Evolutionary conservation across 306 rosid genomes (phyloP).

Genomic region (Cucumis sativus): DNA sequence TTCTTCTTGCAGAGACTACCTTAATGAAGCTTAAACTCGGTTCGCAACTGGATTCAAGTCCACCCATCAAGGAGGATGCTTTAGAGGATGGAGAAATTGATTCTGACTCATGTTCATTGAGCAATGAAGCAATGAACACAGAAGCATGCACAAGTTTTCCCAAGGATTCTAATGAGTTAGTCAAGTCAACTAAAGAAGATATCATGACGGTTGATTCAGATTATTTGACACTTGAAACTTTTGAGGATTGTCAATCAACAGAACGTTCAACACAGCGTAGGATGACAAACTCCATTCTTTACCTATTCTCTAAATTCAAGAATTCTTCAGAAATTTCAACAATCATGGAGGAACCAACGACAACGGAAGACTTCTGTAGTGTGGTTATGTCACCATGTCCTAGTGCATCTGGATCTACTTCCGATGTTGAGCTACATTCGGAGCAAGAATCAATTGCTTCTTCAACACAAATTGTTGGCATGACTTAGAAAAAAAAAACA

Average conservation of each 20-base stretch:
- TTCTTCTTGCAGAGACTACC: constrained; percentile 55
- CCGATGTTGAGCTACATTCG: background rate
- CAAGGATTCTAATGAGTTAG: constrained; percentile 4
- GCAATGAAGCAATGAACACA: constrained; percentile 18
- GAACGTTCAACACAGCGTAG: constrained; percentile 8
- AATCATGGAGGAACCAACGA: constrained; percentile 16
- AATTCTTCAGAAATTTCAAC: constrained; percentile 16
- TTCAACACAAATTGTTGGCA: constrained; percentile 1
- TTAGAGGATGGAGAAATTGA: constrained; percentile 11
- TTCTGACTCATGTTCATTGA: constrained; percentile 24
- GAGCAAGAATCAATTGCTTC: constrained; percentile 19
- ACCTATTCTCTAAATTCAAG: constrained; percentile 38
- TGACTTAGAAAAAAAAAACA: background rate
- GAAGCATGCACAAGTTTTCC: constrained; percentile 14
- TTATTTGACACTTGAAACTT: constrained; percentile 14
- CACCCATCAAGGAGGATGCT: constrained; percentile 8
- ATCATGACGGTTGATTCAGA: constrained; percentile 27
- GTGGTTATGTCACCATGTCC: constrained; percentile 21
- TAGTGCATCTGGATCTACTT: constrained; percentile 13
- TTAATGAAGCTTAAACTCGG: constrained; percentile 74
- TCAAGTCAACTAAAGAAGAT: constrained; percentile 6
- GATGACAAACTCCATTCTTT: constrained; percentile 30
- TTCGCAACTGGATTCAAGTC: constrained; percentile 30
- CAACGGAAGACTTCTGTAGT: constrained; percentile 9
- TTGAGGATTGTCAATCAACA: constrained; percentile 1